phyloP scores from a whole-genome alignment of 208 protist genomes.

The Acanthamoeba healyi region DNA sequence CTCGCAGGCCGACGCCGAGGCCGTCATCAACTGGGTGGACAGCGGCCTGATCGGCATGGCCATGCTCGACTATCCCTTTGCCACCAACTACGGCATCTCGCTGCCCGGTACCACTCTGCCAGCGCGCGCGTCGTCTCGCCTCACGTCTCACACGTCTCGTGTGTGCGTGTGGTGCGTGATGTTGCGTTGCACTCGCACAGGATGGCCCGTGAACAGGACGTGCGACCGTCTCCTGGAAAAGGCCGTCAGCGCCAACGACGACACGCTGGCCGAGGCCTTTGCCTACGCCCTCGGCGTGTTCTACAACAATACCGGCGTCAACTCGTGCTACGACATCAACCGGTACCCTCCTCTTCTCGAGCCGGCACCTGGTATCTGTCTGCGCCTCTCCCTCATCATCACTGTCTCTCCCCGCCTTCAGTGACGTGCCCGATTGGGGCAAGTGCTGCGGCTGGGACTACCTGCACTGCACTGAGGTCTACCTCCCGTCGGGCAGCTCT shows the following conservation, averaged over 20 bases:
- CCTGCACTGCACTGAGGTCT: constrained; percentile 89
- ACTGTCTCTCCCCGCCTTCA: background rate
- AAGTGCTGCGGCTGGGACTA: constrained; percentile 84
- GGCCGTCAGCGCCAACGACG: background rate
- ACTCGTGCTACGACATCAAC: constrained; percentile 9
- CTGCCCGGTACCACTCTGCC: constrained; percentile 75
- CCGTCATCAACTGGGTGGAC: background rate
- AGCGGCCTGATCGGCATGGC: background rate
- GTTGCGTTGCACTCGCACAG: background rate
- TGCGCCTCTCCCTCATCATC: too few relatives aligned
- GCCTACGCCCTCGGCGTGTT: constrained; percentile 73
- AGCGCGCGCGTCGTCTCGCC: background rate
- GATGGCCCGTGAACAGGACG: constrained; percentile 79
- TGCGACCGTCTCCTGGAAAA: constrained; percentile 69
- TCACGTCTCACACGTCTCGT: background rate
- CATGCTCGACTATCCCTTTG: constrained; percentile 75
- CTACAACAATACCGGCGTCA: constrained; percentile 75
- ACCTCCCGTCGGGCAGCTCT: constrained; percentile 74
- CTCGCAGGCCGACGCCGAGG: background rate
- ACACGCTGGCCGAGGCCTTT: constrained; percentile 20
- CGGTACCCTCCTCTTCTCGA: background rate
- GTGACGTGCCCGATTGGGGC: constrained; percentile 8
- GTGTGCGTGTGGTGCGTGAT: too few relatives aligned
- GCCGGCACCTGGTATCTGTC: background rate
- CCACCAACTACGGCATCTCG: constrained; percentile 72